Evolutionary conservation across 495 filamentous ascomycete species (phyloP), one percentile per base, ranked within the genome.

Genomic region (Melanomma pulvis-pyrius): DNA sequence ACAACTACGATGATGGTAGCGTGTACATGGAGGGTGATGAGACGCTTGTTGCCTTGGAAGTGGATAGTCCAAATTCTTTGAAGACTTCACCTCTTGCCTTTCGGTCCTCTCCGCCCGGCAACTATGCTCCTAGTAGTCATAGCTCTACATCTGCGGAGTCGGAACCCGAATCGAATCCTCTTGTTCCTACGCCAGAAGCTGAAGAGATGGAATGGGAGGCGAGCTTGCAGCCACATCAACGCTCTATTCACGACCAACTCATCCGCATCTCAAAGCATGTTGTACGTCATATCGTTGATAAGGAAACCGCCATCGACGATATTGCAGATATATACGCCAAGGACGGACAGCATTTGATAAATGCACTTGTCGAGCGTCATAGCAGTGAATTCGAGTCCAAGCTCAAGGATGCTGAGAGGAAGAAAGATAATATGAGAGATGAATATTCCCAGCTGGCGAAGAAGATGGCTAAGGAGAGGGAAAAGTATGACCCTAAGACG

Each of bases 161-260:
- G 1, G 50, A 64, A 28, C 44, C 30, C n/a, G 22, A 57, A 22
- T 12, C 2, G 64, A 61, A 11, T 3, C 3, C 17, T 26, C 36
- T 41, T 41, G 32, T 49, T 48, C 0, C 17, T 49, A n/a, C 29
- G 5, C 51, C 49, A n/a, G 32, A 61, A 2, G 57, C 55, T 17
- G 69, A 71, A 51, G 65, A 68, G n/a, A 55, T 53, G 49, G 60
- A 65, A 22, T 71, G 69, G 69, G 65, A 71, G 29, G 46, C 54
- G 1, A 53, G 50, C 19, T 61, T 71, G 11, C n/a, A 71, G 36
- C 69, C 69, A 15, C 65, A 71, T 25, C 69, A 71, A 22, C 65
- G 60, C n/a, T 30, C 22, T 24, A 48, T 68, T 22, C 12, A 21
- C 11, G 65, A 68, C 9, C 30, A 58, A 22, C 46, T 71, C 12